These are phyloP conservation scores for Theobroma grandiflorum DNA, from an alignment of 441 rosid species.

Conservation along the genomic window DNA sequence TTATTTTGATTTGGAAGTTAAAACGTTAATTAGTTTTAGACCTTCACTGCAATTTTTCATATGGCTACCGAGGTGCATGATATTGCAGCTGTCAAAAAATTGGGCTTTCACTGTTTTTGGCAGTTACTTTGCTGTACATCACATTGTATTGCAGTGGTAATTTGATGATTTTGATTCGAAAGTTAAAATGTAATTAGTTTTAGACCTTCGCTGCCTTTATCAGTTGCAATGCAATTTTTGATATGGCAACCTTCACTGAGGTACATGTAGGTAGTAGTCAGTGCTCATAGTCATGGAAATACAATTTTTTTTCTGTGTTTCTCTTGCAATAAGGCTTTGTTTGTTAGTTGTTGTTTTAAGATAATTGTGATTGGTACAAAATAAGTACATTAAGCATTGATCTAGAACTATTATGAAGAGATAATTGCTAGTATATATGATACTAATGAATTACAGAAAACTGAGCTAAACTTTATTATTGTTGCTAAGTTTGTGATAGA, in stretches of 20 bases:
- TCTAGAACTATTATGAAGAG: not conserved
- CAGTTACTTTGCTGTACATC: not conserved
- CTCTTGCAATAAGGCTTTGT: not conserved
- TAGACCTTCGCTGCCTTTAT: not conserved
- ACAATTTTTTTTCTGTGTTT: not conserved
- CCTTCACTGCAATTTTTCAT: not conserved
- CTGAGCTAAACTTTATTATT: not conserved
- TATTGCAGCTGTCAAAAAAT: too few relatives aligned
- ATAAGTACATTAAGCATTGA: not conserved
- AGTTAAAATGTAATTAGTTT: slow-evolving; percentile 1
- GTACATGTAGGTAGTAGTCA: not conserved
- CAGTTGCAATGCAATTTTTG: not conserved
- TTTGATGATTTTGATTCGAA: not conserved
- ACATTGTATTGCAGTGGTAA: not conserved
- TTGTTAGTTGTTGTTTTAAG: not conserved
- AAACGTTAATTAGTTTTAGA: slow-evolving; percentile 3
- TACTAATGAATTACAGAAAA: not conserved
- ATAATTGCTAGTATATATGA: not conserved
- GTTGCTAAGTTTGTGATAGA: not conserved
- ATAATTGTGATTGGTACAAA: not conserved
- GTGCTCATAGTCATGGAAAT: not conserved
- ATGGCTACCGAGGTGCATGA: not conserved
- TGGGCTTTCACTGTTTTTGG: too few relatives aligned
- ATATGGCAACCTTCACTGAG: not conserved
- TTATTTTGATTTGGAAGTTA: not conserved